phyloP scores from a whole-genome alignment of 2,329 filamentous ascomycete genomes.

The Scedosporium apiospermum region DNA sequence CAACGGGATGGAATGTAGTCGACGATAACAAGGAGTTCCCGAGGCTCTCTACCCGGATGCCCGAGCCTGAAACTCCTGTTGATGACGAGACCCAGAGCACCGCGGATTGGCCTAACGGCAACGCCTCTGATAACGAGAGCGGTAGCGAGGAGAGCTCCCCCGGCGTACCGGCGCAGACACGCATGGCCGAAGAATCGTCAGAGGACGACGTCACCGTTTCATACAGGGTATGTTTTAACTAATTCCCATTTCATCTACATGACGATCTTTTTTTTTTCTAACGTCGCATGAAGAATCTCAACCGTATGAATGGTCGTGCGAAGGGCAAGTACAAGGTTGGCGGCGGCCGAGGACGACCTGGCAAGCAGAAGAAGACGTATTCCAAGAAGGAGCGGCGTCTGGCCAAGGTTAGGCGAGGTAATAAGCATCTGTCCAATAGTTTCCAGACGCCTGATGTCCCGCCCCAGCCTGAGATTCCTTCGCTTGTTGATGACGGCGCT shows the following conservation, averaged over 20 bases:
- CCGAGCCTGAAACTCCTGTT: conserved; percentile 29
- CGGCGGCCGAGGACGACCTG: not conserved
- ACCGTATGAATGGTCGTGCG: conserved; percentile 23
- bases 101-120: conserved; percentile 33
- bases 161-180: conserved; percentile 28
- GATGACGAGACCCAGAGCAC: conserved; percentile 39
- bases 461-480: conserved; percentile 14
- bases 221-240: conserved; percentile 22
- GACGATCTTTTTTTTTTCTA: not conserved
- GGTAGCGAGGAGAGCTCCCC: conserved; percentile 39
- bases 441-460: conserved; percentile 1
- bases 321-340: conserved; percentile 36
- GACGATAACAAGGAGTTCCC: conserved; percentile 51
- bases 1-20: conserved; percentile 59
- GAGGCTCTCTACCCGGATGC: conserved; percentile 36
- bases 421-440: conserved; percentile 27
- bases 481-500: conserved; percentile 41
- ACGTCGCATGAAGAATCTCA: conserved; percentile 10
- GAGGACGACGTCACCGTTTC: conserved; percentile 38
- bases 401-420: conserved; percentile 26
- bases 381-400: conserved; percentile 33
- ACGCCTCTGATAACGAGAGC: conserved; percentile 41
- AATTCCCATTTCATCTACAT: not conserved
- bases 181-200: conserved; percentile 50
- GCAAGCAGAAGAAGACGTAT: conserved; percentile 25